These are phyloP conservation scores for Parastagonospora nodorum DNA, from an alignment of 2,329 filamentous ascomycete species.

Conservation along the genomic window DNA sequence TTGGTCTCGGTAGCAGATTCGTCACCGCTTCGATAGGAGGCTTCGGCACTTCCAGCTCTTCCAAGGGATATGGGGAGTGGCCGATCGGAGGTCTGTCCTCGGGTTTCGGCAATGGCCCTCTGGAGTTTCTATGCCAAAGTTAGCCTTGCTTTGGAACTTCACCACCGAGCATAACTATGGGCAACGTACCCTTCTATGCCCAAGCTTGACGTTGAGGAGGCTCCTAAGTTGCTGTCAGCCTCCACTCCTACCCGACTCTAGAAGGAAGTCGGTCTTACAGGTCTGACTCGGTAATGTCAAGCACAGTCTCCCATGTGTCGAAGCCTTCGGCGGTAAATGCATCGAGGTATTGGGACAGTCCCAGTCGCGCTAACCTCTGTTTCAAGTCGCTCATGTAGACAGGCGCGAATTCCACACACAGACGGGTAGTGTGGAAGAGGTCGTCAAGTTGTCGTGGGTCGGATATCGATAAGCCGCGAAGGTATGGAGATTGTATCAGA, in stretches of 20 bases:
- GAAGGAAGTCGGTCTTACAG: conserved; percentile 59
- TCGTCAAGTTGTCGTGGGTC: background rate
- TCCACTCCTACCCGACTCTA: background rate
- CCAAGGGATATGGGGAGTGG: conserved; percentile 46
- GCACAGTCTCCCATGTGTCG: conserved; percentile 81
- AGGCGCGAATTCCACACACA: conserved; percentile 8
- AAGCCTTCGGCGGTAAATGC: conserved; percentile 79
- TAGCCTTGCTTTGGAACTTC: background rate
- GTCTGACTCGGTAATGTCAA: conserved; percentile 84
- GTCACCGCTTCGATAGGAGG: conserved; percentile 58
- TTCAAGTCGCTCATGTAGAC: conserved; percentile 68
- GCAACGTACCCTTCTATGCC: conserved; percentile 75
- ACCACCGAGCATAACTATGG: background rate
- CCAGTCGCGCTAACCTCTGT: conserved; percentile 73
- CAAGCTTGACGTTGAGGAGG: conserved; percentile 76
- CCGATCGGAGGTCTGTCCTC: conserved; percentile 56
- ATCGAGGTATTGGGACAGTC: conserved; percentile 76
- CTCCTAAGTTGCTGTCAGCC: conserved; percentile 57
- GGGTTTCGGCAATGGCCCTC: conserved; percentile 75
- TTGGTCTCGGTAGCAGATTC: conserved; percentile 55
- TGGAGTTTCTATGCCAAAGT: conserved; percentile 70
- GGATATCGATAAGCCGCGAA: conserved; percentile 6
- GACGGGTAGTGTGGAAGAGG: conserved; percentile 1
- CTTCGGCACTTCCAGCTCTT: conserved; percentile 59
- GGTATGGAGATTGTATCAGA: conserved; percentile 8